A percentile compares a stretch with the other conserved stretches of the same genome.
These are phyloP conservation scores for Kazachstania sp. DNA, from an alignment of 1,139 yeast genomes.

Conservation along the genomic window DNA sequence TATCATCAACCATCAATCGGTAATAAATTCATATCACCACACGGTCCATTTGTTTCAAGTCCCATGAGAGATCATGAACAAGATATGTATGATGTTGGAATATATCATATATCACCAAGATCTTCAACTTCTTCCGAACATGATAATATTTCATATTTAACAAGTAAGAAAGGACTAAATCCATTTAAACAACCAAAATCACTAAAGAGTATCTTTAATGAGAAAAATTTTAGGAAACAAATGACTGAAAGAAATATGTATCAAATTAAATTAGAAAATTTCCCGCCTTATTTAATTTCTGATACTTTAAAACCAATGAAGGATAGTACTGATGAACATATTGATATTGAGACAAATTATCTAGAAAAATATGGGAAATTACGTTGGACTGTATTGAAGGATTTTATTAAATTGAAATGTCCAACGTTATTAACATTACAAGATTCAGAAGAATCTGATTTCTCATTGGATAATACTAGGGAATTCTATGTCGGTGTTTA, in stretches of 20 bases:
- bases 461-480: conserved; percentile 18
- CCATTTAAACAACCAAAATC: conserved; percentile 12
- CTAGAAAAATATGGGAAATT: conserved; percentile 26
- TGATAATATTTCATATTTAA: not conserved
- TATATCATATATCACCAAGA: not conserved
- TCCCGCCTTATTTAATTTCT: conserved; percentile 28
- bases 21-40: not conserved
- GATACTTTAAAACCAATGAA: conserved; percentile 8
- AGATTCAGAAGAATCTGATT: conserved; percentile 2
- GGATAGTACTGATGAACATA: not conserved
- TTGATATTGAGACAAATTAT: conserved; percentile 11
- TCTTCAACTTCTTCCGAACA: not conserved
- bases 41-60: not conserved
- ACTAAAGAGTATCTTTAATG: conserved; percentile 24
- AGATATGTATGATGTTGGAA: not conserved
- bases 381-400: conserved; percentile 30
- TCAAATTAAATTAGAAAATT: conserved; percentile 26
- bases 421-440: conserved; percentile 20
- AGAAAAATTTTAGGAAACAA: conserved; percentile 28
- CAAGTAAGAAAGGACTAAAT: conserved; percentile 7
- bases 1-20: conserved; percentile 5
- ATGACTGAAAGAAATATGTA: conserved; percentile 32
- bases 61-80: not conserved
- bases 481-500: conserved; percentile 32
- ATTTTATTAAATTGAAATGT: conserved; percentile 28